These are phyloP conservation scores for Hansenula sp. DNA, from an alignment of 1,139 yeast species.

Conservation along the genomic window DNA sequence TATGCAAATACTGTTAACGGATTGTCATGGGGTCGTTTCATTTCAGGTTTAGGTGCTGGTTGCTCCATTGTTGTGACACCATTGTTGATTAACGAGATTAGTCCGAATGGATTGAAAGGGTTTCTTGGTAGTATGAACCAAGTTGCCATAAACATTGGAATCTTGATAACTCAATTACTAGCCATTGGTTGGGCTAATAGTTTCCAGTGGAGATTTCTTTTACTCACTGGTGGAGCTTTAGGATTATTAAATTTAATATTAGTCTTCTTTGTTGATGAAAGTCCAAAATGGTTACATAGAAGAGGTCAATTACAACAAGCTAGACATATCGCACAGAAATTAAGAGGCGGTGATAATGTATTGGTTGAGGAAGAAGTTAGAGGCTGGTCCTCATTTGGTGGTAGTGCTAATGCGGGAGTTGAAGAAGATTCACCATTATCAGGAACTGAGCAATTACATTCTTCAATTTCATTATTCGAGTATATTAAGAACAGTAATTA, in stretches of 20 bases:
- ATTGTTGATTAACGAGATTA: constrained; percentile 71
- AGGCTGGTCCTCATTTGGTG: constrained; percentile 12
- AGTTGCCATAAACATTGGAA: constrained; percentile 80
- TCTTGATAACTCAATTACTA: constrained; percentile 68
- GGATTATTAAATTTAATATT: constrained; percentile 47
- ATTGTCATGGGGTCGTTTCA: constrained; percentile 59
- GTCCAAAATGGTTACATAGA: constrained; percentile 75
- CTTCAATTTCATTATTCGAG: constrained; percentile 21
- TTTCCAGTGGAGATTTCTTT: constrained; percentile 66
- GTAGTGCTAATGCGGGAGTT: not conserved
- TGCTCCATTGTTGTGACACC: constrained; percentile 83
- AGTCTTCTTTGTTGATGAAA: constrained; percentile 56
- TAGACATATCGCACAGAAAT: constrained; percentile 26
- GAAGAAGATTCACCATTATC: not conserved
- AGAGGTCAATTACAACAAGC: constrained; percentile 34
- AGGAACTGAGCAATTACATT: not conserved
- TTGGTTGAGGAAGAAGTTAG: constrained; percentile 28
- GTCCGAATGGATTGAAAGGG: constrained; percentile 69
- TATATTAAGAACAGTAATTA: constrained; percentile 53
- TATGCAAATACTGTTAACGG: constrained; percentile 43
- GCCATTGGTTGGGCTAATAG: constrained; percentile 68
- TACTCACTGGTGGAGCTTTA: constrained; percentile 54
- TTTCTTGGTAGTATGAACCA: constrained; percentile 86
- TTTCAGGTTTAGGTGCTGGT: constrained; percentile 87
- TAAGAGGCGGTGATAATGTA: constrained; percentile 28